Evolutionary conservation across 2,329 filamentous ascomycete genomes (phyloP).

Genomic region (Penicillium polonicum): DNA sequence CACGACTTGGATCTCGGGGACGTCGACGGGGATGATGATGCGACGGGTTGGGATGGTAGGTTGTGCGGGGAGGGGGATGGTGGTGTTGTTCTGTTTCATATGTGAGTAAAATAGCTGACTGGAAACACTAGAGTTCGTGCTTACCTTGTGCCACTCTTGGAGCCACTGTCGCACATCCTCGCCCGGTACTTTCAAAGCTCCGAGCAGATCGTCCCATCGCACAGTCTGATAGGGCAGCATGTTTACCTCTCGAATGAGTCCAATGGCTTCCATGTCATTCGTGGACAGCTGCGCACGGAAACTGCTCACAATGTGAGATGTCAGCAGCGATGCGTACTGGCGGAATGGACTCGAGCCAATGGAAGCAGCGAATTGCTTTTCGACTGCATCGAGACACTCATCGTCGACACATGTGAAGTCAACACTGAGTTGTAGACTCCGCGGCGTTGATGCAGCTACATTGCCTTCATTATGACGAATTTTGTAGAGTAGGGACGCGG

Average conservation of each 20-base stretch:
- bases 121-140: constrained; percentile 11
- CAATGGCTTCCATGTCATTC: constrained; percentile 54
- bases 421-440: constrained; percentile 60
- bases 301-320: constrained; percentile 50
- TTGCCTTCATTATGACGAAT: constrained; percentile 49
- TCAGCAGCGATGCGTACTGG: constrained; percentile 51
- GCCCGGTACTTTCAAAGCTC: constrained; percentile 48
- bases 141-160: constrained; percentile 57
- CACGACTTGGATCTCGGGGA: constrained; percentile 78
- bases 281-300: constrained; percentile 48
- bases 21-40: constrained; percentile 85
- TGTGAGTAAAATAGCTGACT: constrained; percentile 8
- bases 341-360: constrained; percentile 50
- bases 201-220: constrained; percentile 55
- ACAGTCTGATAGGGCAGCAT: constrained; percentile 53
- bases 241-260: constrained; percentile 54
- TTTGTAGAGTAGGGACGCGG: constrained; percentile 77
- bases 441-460: constrained; percentile 26
- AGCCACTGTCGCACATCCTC: constrained; percentile 53
- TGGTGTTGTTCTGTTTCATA: constrained; percentile 34
- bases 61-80: constrained; percentile 32
- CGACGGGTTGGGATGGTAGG: constrained; percentile 51
- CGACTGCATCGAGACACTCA: constrained; percentile 58
- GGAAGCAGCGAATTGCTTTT: constrained; percentile 47
- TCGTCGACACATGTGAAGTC: constrained; percentile 75